Evolutionary conservation across 140 eudicot genomes (phyloP).

Genomic region (Cichorium intybus): DNA sequence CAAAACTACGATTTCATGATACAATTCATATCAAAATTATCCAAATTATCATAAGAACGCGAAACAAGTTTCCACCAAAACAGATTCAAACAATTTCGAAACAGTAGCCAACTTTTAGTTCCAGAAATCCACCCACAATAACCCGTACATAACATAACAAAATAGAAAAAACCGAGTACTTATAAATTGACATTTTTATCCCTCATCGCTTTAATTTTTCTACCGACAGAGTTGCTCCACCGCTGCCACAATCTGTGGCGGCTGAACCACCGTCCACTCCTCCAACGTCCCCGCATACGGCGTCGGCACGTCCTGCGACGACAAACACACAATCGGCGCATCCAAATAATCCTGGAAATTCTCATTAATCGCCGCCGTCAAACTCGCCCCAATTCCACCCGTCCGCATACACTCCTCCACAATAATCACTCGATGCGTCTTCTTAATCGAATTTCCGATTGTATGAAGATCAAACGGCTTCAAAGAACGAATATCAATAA

Average conservation of each 20-base stretch:
- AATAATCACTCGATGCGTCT: conserved; percentile 85
- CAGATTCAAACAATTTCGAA: background rate
- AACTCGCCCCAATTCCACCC: conserved; percentile 93
- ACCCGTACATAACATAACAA: background rate
- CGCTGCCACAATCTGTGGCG: conserved; percentile 85
- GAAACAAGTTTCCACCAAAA: no score
- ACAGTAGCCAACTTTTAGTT: background rate
- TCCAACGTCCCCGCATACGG: conserved; percentile 89
- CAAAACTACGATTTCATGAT: no score
- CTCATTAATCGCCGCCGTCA: conserved; percentile 85
- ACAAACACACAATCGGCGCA: conserved; percentile 83
- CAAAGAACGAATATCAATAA: conserved; percentile 80
- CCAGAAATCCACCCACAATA: background rate
- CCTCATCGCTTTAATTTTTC: background rate
- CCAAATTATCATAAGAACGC: background rate
- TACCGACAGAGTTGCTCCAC: conserved; percentile 82
- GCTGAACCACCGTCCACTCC: conserved; percentile 88
- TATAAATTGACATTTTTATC: background rate
- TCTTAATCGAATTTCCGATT: conserved; percentile 84
- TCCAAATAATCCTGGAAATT: conserved; percentile 84
- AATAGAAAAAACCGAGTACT: background rate
- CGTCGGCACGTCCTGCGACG: conserved; percentile 96
- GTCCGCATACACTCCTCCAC: conserved; percentile 98
- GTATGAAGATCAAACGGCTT: conserved; percentile 89
- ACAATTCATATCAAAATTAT: no score